Evolutionary conservation across 345 rosid species (phyloP).

Genomic region (Crucihimalaya himalaica): DNA sequence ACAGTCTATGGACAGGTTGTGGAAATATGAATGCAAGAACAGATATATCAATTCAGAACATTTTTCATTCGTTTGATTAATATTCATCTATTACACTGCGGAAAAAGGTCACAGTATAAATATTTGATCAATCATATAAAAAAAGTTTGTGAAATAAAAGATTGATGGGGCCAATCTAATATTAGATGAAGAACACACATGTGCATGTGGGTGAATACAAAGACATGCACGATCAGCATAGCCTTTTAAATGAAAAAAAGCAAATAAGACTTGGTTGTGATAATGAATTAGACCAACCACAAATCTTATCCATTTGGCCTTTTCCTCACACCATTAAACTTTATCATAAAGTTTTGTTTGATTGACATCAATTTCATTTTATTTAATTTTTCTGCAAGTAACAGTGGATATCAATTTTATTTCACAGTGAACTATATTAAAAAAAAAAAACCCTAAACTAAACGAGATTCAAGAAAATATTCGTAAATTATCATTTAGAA

Average conservation of each 20-base stretch:
- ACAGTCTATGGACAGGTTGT: too few relatives aligned
- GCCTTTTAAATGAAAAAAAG: conserved; percentile 31
- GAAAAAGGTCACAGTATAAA: neutral
- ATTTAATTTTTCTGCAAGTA: neutral
- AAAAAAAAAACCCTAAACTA: too few relatives aligned
- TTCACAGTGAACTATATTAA: neutral
- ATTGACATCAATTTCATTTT: neutral
- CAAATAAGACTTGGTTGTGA: conserved; percentile 35
- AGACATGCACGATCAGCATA: conserved; percentile 43
- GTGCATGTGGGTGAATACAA: conserved; percentile 46
- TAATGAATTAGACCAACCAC: conserved; percentile 35
- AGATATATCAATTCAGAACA: too few relatives aligned
- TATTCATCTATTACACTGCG: neutral
- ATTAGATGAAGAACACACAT: conserved; percentile 34
- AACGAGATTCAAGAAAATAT: neutral
- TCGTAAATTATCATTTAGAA: too few relatives aligned
- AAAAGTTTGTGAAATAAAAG: neutral
- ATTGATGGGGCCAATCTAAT: conserved; percentile 21
- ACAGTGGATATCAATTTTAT: neutral
- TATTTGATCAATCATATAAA: neutral
- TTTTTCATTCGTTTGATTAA: too few relatives aligned
- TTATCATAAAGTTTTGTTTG: conserved; percentile 30
- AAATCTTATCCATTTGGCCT: conserved; percentile 42
- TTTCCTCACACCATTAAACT: conserved; percentile 22
- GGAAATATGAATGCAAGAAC: too few relatives aligned